These are phyloP conservation scores for Elasticomyces elasticus DNA, from an alignment of 495 filamentous ascomycete species.

Conservation along the genomic window DNA sequence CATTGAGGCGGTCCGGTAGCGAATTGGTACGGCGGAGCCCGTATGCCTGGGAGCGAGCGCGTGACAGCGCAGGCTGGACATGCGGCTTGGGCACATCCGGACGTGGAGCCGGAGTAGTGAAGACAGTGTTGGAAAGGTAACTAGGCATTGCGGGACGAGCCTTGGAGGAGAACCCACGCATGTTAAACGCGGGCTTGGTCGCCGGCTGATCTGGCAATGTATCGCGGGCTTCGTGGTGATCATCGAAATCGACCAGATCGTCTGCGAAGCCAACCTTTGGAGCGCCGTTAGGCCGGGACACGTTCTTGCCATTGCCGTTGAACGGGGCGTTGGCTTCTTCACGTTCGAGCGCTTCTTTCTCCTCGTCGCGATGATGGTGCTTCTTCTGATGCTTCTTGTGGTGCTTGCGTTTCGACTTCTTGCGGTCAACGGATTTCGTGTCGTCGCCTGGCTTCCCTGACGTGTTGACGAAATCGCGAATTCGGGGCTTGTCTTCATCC, in stretches of 20 bases:
- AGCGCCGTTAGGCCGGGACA: background rate
- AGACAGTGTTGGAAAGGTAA: slow-evolving; percentile 56
- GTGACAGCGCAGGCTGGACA: background rate
- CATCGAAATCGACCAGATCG: slow-evolving; percentile 15
- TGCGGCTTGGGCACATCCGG: slow-evolving; percentile 7
- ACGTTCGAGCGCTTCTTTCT: slow-evolving; percentile 16
- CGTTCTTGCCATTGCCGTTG: slow-evolving; percentile 14
- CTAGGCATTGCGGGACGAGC: slow-evolving; percentile 46
- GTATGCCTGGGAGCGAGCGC: slow-evolving; percentile 34
- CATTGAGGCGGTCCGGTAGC: slow-evolving; percentile 53
- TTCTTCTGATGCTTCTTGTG: slow-evolving; percentile 33
- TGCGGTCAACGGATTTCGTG: slow-evolving; percentile 23
- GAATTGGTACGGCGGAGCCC: slow-evolving; percentile 70
- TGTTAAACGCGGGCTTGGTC: slow-evolving; percentile 36
- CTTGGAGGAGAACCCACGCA: slow-evolving; percentile 39
- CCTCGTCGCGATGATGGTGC: slow-evolving; percentile 21
- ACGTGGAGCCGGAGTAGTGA: slow-evolving; percentile 32
- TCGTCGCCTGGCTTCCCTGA: slow-evolving; percentile 12
- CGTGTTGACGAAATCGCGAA: slow-evolving; percentile 36
- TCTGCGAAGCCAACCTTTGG: slow-evolving; percentile 29
- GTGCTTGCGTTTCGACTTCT: slow-evolving; percentile 34
- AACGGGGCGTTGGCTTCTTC: slow-evolving; percentile 1
- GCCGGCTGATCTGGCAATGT: background rate
- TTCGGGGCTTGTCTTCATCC: slow-evolving; percentile 35
- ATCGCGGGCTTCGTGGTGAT: slow-evolving; percentile 4